Evolutionary conservation across 352 stramenopile genomes (phyloP).

Genomic region (Pilasporangium apinafurcum): DNA sequence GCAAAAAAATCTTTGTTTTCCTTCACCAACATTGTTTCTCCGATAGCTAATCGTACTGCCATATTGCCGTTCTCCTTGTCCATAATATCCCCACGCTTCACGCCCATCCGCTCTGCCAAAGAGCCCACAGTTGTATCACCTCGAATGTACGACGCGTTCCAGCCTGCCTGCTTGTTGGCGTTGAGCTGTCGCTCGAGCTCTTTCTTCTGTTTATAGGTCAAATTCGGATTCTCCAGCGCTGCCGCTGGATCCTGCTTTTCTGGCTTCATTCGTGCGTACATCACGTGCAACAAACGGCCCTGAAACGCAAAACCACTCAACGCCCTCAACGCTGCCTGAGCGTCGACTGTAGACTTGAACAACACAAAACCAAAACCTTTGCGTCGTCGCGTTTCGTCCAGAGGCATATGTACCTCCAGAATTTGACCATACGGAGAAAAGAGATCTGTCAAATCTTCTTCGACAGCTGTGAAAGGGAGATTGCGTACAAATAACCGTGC

Average conservation of each 20-base stretch:
- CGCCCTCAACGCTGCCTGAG: constrained; percentile 78
- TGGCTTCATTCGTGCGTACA: constrained; percentile 79
- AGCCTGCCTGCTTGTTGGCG: constrained; percentile 81
- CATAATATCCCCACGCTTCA: constrained; percentile 94
- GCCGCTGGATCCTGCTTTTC: constrained; percentile 54
- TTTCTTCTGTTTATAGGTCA: constrained; percentile 89
- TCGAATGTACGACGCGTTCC: constrained; percentile 93
- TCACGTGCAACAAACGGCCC: constrained; percentile 93
- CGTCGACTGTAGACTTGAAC: constrained; percentile 91
- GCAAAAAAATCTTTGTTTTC: constrained; percentile 98
- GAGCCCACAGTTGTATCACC: constrained; percentile 71
- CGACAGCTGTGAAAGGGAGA: constrained; percentile 93
- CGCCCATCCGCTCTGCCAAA: constrained; percentile 77
- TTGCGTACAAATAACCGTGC: constrained; percentile 97
- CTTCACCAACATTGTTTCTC: constrained; percentile 96
- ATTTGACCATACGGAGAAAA: constrained; percentile 89
- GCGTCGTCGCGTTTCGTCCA: constrained; percentile 93
- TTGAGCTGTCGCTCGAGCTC: constrained; percentile 86
- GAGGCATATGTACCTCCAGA: constrained; percentile 92
- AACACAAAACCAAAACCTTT: constrained; percentile 98
- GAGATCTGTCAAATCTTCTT: constrained; percentile 93
- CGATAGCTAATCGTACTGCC: constrained; percentile 96
- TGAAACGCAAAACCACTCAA: constrained; percentile 95
- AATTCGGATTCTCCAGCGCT: constrained; percentile 49
- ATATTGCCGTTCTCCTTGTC: constrained; percentile 95